Percentiles rank a stretch among this genome's conserved stretches.
These are phyloP conservation scores for Podaxis sp. DNA, from an alignment of 768 basidiomycete species.

Conservation along the genomic window DNA sequence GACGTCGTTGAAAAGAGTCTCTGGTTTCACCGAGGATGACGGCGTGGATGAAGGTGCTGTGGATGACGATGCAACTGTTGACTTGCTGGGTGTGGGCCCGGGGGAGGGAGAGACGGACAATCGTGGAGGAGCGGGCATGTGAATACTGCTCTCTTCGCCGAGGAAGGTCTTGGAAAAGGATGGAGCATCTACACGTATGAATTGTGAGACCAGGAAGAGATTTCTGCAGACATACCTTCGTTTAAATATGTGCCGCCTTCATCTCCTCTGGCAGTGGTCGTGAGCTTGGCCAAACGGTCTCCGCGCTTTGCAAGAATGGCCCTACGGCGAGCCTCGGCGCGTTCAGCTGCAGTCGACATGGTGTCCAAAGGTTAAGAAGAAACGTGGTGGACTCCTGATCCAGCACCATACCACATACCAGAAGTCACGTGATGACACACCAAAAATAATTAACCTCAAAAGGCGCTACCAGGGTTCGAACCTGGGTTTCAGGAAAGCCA, in stretches of 20 bases:
- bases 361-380: neutral
- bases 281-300: conserved; percentile 76
- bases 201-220: conserved; percentile 18
- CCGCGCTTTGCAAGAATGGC: conserved; percentile 70
- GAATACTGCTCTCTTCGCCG: conserved; percentile 36
- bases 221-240: conserved; percentile 34
- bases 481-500: conserved; percentile 18
- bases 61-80: conserved; percentile 19
- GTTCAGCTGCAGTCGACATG: conserved; percentile 49
- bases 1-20: conserved; percentile 22
- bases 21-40: conserved; percentile 12
- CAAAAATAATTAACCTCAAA: no score
- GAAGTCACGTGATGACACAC: neutral
- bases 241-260: conserved; percentile 54
- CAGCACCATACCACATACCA: neutral
- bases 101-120: conserved; percentile 12
- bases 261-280: conserved; percentile 67
- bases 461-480: conserved; percentile 21
- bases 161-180: conserved; percentile 31
- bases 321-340: conserved; percentile 73
- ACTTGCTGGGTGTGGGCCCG: conserved; percentile 12
- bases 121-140: conserved; percentile 32
- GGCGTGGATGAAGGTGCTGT: conserved; percentile 18
- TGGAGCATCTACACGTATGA: conserved; percentile 34
- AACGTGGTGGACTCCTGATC: neutral